A percentile compares a stretch with the other conserved stretches of the same genome.
phyloP scores from a whole-genome alignment of 495 filamentous ascomycete species.

The Penicilliopsis zonata region DNA sequence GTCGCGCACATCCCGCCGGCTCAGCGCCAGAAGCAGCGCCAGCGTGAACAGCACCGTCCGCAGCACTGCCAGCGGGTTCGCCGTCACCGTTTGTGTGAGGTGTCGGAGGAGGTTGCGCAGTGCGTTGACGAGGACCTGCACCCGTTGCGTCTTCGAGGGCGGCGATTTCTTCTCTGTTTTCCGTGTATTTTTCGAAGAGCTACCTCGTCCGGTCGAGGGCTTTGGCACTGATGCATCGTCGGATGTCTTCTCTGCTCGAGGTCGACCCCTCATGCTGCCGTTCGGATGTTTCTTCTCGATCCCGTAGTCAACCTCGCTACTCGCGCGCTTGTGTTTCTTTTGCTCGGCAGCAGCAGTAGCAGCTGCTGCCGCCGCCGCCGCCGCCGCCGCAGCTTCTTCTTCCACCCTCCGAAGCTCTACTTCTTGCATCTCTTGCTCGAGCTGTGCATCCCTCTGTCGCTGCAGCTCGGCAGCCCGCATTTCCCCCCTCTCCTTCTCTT shows the following conservation, averaged over 20 bases:
- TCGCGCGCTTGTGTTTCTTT: constrained; percentile 37
- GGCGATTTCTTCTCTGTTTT: constrained; percentile 29
- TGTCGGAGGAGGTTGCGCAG: constrained; percentile 51
- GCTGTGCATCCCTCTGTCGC: constrained; percentile 49
- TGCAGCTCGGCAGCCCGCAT: constrained; percentile 48
- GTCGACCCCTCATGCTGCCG: constrained; percentile 20
- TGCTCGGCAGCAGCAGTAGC: constrained; percentile 29
- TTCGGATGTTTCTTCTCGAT: constrained; percentile 34
- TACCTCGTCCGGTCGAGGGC: constrained; percentile 15
- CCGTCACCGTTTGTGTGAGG: constrained; percentile 48
- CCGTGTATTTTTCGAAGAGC: constrained; percentile 25
- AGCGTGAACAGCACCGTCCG: constrained; percentile 70
- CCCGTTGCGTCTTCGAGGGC: constrained; percentile 17
- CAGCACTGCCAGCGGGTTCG: constrained; percentile 62
- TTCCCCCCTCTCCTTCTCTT: constrained; percentile 65
- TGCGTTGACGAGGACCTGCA: constrained; percentile 27
- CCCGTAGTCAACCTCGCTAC: constrained; percentile 43
- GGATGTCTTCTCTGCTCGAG: constrained; percentile 14
- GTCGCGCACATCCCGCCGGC: constrained; percentile 62
- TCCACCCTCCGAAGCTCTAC: constrained; percentile 48
- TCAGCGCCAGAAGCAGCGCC: constrained; percentile 67
- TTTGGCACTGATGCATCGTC: no score
- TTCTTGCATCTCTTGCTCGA: constrained; percentile 42
- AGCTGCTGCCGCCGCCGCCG: constrained; percentile 27
- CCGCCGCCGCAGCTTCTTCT: constrained; percentile 33